Percentiles rank a stretch among this genome's conserved stretches.
These are phyloP conservation scores for Benincasa hispida DNA, from an alignment of 306 rosid genomes.

Conservation along the genomic window DNA sequence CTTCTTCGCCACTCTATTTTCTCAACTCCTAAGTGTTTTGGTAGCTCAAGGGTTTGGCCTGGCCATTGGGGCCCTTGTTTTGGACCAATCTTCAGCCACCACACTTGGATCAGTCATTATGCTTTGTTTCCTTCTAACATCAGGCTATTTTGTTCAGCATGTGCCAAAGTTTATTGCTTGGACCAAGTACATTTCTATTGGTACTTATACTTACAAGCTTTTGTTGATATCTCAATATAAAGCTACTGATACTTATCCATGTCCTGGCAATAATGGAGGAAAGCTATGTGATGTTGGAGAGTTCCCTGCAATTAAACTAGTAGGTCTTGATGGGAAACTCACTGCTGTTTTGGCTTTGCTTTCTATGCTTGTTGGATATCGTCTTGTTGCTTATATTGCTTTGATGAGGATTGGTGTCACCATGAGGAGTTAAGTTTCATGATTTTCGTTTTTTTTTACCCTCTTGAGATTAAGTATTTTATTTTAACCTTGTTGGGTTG, in stretches of 20 bases:
- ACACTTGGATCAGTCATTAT: conserved; percentile 49
- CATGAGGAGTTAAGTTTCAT: conserved; percentile 6
- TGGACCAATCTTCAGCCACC: conserved; percentile 44
- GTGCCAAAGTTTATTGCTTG: conserved; percentile 50
- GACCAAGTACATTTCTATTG: conserved; percentile 39
- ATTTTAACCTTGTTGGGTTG: background rate
- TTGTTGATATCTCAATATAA: conserved; percentile 44
- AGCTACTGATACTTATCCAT: conserved; percentile 29
- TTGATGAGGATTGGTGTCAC: conserved; percentile 55
- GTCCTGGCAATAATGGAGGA: conserved; percentile 4
- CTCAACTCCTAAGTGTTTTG: conserved; percentile 31
- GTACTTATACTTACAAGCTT: conserved; percentile 37
- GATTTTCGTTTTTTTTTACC: background rate
- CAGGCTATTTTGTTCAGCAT: conserved; percentile 52
- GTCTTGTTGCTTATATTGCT: conserved; percentile 52
- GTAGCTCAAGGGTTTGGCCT: conserved; percentile 64
- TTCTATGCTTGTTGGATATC: conserved; percentile 45
- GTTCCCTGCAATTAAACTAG: conserved; percentile 30
- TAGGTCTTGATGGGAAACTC: conserved; percentile 26
- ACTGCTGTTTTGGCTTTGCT: conserved; percentile 22
- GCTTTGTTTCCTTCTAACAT: conserved; percentile 41
- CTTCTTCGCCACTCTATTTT: conserved; percentile 22
- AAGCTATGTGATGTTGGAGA: conserved; percentile 21
- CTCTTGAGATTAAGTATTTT: background rate
- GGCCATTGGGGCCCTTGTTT: conserved; percentile 48